Evolutionary conservation across 176 grass and related monocot species (phyloP), one percentile per base, ranked within the genome.

Genomic region (Poa annua): DNA sequence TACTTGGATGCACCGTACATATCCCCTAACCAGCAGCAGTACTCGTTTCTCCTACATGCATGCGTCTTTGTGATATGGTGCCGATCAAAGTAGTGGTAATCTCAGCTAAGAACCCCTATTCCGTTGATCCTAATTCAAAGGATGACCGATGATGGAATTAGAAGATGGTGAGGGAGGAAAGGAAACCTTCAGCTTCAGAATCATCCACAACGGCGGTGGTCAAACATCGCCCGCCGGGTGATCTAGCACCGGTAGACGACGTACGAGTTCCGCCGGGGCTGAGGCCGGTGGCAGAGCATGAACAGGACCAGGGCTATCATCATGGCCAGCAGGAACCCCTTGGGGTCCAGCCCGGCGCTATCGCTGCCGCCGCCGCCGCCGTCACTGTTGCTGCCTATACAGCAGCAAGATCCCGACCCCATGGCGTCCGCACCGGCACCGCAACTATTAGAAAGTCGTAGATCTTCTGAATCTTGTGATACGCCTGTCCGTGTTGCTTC

Each of bases 331-430:
- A 92, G 20, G 77, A 95, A 81, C 10, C 92, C 92, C 85, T 81
- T 81, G 53, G 83, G 70, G 79, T 90, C 80, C 12, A 84, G 65
- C 42, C 68, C 68, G 3, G 44, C 81, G 33, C 36, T 83, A 1
- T 24, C 77, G 14, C 13, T 52, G 29, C 75, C 57, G 33, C 17
- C 79, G 36, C 49, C 78, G 24, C 41, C 78, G 78, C 13, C 85
- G 45, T 79, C 80, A 42, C 80, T 81, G 66, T 66, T 60, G 78
- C 81, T 11, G 25, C 78, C 75, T 29, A 80, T 72, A 75, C 92
- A 94, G 81, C 92, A 92, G 81, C 90, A 90, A 17, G 90, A 92
- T 22, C 90, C 90, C 87, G 90, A 95, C 8, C 90, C 90, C 92
- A 92, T 94, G 72, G 50, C 16, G 9, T 0, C 50, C 13, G 0